Evolutionary conservation across 108 stramenopile genomes (phyloP).

Genomic region (Conticribra guillardii): DNA sequence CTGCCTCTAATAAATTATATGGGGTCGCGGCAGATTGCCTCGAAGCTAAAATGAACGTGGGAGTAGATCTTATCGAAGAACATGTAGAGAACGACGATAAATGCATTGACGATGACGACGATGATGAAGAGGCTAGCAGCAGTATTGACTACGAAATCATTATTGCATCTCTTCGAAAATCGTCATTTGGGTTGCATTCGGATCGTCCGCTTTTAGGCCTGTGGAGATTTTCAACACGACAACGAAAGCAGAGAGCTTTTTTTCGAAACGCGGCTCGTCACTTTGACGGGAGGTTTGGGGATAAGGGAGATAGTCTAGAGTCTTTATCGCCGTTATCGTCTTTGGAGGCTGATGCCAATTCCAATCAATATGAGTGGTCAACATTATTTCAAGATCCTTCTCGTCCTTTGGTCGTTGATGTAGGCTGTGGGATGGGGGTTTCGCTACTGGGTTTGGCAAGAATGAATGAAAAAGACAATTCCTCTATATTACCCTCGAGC

Average conservation of each 20-base stretch:
- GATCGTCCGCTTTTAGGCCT: constrained; percentile 59
- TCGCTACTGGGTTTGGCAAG: constrained; percentile 66
- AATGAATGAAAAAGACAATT: neutral
- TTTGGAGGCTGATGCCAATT: too few species aligned
- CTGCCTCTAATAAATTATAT: constrained; percentile 14
- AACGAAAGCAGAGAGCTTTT: constrained; percentile 64
- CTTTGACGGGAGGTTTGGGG: constrained; percentile 41
- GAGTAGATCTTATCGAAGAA: neutral
- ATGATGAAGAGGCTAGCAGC: constrained; percentile 13
- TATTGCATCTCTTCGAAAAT: constrained; percentile 33
- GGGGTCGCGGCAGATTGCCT: constrained; percentile 47
- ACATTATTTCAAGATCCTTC: constrained; percentile 53
- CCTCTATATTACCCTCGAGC: too few species aligned
- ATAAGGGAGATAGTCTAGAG: too few species aligned
- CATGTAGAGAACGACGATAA: constrained; percentile 3
- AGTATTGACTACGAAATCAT: constrained; percentile 22
- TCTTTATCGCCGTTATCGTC: too few species aligned
- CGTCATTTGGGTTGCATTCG: constrained; percentile 56
- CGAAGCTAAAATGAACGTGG: constrained; percentile 20
- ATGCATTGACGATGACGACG: constrained; percentile 3
- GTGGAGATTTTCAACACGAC: constrained; percentile 76
- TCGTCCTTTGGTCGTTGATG: constrained; percentile 73
- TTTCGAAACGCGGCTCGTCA: constrained; percentile 51
- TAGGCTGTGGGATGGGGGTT: constrained; percentile 83
- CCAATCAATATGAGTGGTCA: constrained; percentile 45